Evolutionary conservation across 2,329 filamentous ascomycete genomes (phyloP).

Genomic region (Colletotrichum sp.): DNA sequence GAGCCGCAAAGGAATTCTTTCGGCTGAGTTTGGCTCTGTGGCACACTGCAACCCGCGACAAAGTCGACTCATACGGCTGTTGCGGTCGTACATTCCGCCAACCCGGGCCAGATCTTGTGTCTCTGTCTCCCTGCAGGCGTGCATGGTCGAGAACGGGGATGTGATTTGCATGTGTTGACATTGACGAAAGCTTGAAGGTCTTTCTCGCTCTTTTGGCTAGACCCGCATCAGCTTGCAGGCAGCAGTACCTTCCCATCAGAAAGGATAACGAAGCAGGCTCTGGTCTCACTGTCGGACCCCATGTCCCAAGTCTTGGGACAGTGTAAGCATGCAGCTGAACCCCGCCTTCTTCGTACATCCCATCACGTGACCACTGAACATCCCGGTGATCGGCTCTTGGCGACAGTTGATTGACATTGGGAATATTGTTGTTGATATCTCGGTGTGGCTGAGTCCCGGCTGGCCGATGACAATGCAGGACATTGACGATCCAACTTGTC

Average conservation of each 20-base stretch:
- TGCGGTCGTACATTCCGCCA: not conserved
- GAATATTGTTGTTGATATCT: not conserved
- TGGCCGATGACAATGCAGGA: not conserved
- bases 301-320: not conserved
- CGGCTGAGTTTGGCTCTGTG: not conserved
- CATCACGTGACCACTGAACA: not conserved
- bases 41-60: not conserved
- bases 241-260: not conserved
- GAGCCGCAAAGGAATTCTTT: not conserved
- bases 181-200: not conserved
- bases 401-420: not conserved
- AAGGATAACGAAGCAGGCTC: not conserved
- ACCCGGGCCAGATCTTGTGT: not conserved
- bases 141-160: not conserved
- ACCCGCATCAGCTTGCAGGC: not conserved
- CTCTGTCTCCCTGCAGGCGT: not conserved
- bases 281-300: not conserved
- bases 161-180: not conserved
- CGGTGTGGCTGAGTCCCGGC: not conserved
- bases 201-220: not conserved
- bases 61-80: not conserved
- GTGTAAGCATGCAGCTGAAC: not conserved
- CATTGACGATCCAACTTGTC: not conserved
- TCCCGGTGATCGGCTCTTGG: not conserved
- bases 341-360: not conserved